Conservation (phyloP, 371 early-diverging fungal species). For the Massospora cicadina region DNA sequence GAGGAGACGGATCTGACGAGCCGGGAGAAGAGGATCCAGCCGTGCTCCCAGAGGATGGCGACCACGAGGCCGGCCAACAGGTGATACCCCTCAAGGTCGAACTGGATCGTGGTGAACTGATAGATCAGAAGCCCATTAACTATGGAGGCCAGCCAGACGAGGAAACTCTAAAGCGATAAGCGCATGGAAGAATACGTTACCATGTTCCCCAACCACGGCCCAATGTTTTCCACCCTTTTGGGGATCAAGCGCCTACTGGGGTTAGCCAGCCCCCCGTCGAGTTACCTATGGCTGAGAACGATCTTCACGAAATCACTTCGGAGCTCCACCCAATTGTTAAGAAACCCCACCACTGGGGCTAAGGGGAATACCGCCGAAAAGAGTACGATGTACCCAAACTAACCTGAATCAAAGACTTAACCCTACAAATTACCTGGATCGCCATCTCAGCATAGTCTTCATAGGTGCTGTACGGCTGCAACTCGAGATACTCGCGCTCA, state of each 20-base stretch:
- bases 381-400: constrained; percentile 55
- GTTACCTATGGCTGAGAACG: constrained; percentile 54
- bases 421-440: constrained; percentile 36
- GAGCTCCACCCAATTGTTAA: constrained; percentile 79
- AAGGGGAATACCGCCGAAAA: constrained; percentile 74
- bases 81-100: neutral
- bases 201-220: constrained; percentile 67
- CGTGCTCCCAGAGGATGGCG: neutral
- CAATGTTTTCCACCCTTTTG: constrained; percentile 55
- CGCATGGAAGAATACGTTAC: constrained; percentile 15
- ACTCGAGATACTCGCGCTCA: constrained; percentile 10
- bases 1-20: neutral
- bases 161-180: constrained; percentile 6
- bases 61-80: neutral
- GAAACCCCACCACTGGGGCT: constrained; percentile 51
- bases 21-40: neutral
- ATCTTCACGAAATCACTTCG: constrained; percentile 78
- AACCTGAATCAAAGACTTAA: neutral
- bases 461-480: constrained; percentile 61
- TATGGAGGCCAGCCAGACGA: neutral
- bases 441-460: constrained; percentile 85
- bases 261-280: constrained; percentile 20
- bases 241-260: constrained; percentile 58
- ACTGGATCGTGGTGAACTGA: neutral
- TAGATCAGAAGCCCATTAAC: constrained; percentile 18